A percentile compares a stretch with the other conserved stretches of the same genome.
Evolutionary conservation across 768 basidiomycete genomes (phyloP).

Genomic region (Pleurotus citrinopileatus): DNA sequence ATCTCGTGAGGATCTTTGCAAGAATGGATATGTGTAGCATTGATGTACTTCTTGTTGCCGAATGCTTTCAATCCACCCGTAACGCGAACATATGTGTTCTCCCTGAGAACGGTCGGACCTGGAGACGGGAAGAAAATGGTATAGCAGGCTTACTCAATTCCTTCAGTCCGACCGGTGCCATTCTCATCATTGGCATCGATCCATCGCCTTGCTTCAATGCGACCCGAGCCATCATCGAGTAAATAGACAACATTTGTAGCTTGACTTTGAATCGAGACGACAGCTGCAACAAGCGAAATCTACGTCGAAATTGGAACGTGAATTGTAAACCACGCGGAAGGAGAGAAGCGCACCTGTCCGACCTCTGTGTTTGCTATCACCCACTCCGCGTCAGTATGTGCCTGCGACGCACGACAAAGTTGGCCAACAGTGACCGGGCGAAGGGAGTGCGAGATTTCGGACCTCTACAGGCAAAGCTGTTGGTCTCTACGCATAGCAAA

Average conservation of each 20-base stretch:
- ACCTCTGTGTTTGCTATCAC: constrained; percentile 76
- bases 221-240: constrained; percentile 86
- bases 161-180: constrained; percentile 40
- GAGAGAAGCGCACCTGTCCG: constrained; percentile 56
- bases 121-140: not conserved
- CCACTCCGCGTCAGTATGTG: constrained; percentile 89
- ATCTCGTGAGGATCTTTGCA: constrained; percentile 73
- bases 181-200: constrained; percentile 63
- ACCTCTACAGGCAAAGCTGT: constrained; percentile 22
- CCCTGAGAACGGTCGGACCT: constrained; percentile 39
- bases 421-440: constrained; percentile 30
- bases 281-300: constrained; percentile 75
- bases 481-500: not conserved
- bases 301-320: constrained; percentile 28
- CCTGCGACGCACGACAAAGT: constrained; percentile 71
- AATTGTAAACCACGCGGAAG: too few relatives aligned
- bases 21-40: constrained; percentile 68
- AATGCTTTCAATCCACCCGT: constrained; percentile 83
- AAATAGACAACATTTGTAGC: constrained; percentile 79
- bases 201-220: constrained; percentile 81
- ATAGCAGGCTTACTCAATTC: constrained; percentile 36
- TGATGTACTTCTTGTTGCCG: constrained; percentile 77
- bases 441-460: constrained; percentile 36
- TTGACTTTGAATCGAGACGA: constrained; percentile 63
- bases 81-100: constrained; percentile 76